Conservation (phyloP, 2,329 filamentous ascomycete genomes). For the Colletotrichum gloeosporioides region DNA sequence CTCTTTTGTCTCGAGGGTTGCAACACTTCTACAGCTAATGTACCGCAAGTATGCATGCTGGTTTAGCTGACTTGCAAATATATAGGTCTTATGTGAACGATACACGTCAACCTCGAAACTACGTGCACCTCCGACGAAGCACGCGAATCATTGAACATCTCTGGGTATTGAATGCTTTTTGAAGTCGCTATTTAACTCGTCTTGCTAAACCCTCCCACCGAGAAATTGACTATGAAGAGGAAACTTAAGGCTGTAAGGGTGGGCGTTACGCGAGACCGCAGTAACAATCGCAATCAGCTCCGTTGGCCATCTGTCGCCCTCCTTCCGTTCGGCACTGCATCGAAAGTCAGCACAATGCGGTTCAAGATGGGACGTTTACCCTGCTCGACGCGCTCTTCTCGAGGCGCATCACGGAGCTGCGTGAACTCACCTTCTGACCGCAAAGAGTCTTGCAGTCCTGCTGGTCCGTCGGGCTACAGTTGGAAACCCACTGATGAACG, state of each 20-base stretch:
- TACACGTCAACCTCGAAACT: background rate
- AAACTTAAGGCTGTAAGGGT: background rate
- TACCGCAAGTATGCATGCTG: fast-evolving
- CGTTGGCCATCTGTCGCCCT: background rate
- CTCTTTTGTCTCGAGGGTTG: background rate
- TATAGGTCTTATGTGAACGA: background rate
- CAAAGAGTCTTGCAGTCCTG: background rate
- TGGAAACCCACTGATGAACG: background rate
- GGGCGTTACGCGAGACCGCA: background rate
- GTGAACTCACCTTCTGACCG: background rate
- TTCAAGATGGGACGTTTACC: background rate
- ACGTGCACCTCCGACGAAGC: background rate
- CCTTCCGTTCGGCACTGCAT: background rate
- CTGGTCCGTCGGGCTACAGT: background rate
- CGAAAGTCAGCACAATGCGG: background rate
- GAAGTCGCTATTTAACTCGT: fast-evolving
- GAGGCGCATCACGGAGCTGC: background rate
- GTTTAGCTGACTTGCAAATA: background rate
- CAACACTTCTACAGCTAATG: fast-evolving
- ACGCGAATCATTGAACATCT: fast-evolving
- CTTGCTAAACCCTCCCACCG: fast-evolving
- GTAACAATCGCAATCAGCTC: background rate
- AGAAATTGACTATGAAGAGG: background rate
- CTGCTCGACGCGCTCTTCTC: background rate
- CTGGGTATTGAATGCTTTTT: background rate